Conservation (phyloP, 768 basidiomycete species). For the Sarcomyxa edulis region DNA sequence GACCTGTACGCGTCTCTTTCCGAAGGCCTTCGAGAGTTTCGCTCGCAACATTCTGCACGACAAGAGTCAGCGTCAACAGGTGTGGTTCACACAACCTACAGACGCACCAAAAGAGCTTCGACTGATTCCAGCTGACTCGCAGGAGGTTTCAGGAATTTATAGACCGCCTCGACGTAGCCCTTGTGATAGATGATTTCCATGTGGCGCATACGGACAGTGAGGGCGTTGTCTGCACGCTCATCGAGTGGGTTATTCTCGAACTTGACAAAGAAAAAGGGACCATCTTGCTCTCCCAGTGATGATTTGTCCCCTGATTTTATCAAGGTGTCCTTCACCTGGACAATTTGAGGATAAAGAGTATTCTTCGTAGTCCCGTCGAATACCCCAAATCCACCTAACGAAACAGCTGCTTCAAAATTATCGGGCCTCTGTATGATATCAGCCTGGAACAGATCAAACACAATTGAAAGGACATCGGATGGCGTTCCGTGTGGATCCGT, state of each 20-base stretch:
- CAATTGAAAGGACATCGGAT: constrained; percentile 75
- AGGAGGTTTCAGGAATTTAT: constrained; percentile 89
- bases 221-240: constrained; percentile 83
- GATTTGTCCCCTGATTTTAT: constrained; percentile 13
- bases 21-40: constrained; percentile 90
- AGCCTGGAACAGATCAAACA: constrained; percentile 85
- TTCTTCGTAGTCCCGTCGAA: constrained; percentile 85
- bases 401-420: constrained; percentile 80
- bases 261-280: constrained; percentile 84
- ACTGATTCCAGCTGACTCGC: constrained; percentile 94
- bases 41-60: constrained; percentile 77
- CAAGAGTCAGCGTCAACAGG: constrained; percentile 1
- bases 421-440: constrained; percentile 80
- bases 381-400: constrained; percentile 81
- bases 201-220: constrained; percentile 87
- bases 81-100: neutral
- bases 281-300: constrained; percentile 25
- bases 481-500: constrained; percentile 60
- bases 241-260: constrained; percentile 92
- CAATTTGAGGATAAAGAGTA: constrained; percentile 86
- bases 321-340: constrained; percentile 49
- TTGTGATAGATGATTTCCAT: constrained; percentile 97
- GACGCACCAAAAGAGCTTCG: constrained; percentile 77
- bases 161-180: constrained; percentile 90
- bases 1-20: constrained; percentile 89